Conservation (phyloP, 2,329 filamentous ascomycete genomes). For the Magnaporthiopsis rhizophila region DNA sequence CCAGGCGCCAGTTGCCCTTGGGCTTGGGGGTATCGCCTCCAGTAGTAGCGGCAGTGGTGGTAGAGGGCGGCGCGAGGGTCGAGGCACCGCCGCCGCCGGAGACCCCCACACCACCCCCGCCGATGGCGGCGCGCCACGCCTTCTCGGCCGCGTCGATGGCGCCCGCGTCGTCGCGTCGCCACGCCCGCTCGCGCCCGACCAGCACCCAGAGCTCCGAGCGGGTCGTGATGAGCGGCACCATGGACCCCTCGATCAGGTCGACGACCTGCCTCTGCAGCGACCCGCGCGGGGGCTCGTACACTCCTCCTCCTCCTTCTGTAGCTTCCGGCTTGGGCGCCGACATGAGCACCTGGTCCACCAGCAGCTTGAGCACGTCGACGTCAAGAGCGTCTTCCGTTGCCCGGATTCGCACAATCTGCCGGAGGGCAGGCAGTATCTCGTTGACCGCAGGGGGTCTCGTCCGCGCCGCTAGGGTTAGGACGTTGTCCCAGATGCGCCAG, state of each 20-base stretch:
- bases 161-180: conserved; percentile 60
- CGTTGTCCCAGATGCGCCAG: conserved; percentile 94
- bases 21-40: conserved; percentile 19
- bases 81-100: conserved; percentile 16
- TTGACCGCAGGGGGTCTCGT: conserved; percentile 65
- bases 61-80: conserved; percentile 28
- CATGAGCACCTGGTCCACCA: conserved; percentile 64
- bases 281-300: conserved; percentile 40
- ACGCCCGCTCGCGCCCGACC: conserved; percentile 63
- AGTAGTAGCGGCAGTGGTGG: conserved; percentile 11
- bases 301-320: conserved; percentile 7
- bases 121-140: conserved; percentile 69
- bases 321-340: conserved; percentile 18
- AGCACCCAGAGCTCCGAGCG: conserved; percentile 71
- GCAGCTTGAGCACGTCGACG: conserved; percentile 57
- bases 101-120: conserved; percentile 35
- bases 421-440: conserved; percentile 69
- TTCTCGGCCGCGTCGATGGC: conserved; percentile 83
- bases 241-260: conserved; percentile 62
- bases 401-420: conserved; percentile 68
- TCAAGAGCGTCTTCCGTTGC: conserved; percentile 75
- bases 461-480: conserved; percentile 77
- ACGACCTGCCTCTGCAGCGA: conserved; percentile 56
- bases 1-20: conserved; percentile 48
- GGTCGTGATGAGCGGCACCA: conserved; percentile 78